Conservation (phyloP, 257 asterid species). For the Solanum piurae region DNA sequence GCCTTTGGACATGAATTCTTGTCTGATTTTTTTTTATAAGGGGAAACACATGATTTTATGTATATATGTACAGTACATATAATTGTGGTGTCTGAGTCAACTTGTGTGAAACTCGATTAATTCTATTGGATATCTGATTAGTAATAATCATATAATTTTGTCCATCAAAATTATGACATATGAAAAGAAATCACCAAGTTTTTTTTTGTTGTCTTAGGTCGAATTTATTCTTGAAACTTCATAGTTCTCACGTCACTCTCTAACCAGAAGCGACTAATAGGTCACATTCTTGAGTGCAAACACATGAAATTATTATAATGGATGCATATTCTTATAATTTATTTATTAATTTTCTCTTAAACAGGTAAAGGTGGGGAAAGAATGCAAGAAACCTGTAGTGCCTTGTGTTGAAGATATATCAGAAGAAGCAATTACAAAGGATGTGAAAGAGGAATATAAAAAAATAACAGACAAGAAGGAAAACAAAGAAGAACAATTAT, state of each 20-base stretch:
- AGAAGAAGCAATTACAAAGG: background rate
- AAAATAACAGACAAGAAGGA: background rate
- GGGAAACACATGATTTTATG: too few relatives aligned
- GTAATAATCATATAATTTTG: too few relatives aligned
- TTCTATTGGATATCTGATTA: background rate
- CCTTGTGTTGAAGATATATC: background rate
- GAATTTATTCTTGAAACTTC: too few relatives aligned
- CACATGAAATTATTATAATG: background rate
- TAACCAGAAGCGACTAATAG: background rate
- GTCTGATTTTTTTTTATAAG: too few relatives aligned
- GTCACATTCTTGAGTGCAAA: background rate
- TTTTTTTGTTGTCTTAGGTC: too few relatives aligned
- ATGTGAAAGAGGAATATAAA: background rate
- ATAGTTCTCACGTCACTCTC: background rate
- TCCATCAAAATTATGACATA: background rate
- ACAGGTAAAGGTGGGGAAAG: constrained; percentile 3
- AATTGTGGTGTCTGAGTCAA: too few relatives aligned
- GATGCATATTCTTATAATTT: background rate
- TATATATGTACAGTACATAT: too few relatives aligned
- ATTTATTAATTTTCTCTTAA: background rate
- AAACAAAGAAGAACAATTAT: background rate
- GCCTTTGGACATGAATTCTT: background rate
- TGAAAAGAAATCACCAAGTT: background rate
- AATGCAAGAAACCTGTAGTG: background rate
- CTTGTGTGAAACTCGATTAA: background rate